These are phyloP conservation scores for Trichomonas gallinae DNA, from an alignment of 208 protist genomes.

Conservation along the genomic window DNA sequence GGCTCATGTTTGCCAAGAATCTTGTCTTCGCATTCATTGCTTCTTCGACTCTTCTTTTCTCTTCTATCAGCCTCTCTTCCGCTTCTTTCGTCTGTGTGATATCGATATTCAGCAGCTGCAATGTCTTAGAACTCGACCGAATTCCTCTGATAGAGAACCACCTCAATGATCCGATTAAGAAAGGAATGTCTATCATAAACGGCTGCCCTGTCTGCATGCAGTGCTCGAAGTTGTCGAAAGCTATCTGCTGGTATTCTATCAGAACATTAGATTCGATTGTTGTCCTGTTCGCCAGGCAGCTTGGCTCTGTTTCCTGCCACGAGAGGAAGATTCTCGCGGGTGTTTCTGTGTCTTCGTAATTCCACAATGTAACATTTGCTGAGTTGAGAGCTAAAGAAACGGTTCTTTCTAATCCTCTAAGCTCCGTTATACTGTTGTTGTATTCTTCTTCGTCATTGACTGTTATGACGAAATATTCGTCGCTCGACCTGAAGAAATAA, in stretches of 20 bases:
- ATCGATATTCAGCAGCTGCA: background rate
- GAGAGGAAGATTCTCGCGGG: background rate
- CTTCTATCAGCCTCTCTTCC: background rate
- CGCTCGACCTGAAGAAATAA: background rate
- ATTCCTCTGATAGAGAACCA: background rate
- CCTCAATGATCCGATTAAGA: background rate
- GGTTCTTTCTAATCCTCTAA: too few species aligned
- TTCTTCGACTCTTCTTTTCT: background rate
- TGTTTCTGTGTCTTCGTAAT: background rate
- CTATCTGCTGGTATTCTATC: background rate
- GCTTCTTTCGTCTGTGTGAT: background rate
- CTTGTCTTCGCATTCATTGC: background rate
- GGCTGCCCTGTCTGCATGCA: background rate
- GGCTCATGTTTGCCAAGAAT: constrained; percentile 25
- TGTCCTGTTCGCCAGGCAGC: background rate
- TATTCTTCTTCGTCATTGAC: background rate
- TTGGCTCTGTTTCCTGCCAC: background rate
- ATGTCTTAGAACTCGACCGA: background rate
- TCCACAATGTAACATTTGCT: background rate
- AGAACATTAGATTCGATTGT: background rate
- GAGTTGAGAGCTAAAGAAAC: background rate
- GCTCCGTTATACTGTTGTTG: background rate
- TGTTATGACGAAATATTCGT: background rate
- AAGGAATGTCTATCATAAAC: background rate
- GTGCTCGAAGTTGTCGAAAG: background rate